Percentiles rank a stretch among this genome's conserved stretches.
phyloP scores from a whole-genome alignment of 192 early-diverging fungal species.

The Phycomyces nitens region DNA sequence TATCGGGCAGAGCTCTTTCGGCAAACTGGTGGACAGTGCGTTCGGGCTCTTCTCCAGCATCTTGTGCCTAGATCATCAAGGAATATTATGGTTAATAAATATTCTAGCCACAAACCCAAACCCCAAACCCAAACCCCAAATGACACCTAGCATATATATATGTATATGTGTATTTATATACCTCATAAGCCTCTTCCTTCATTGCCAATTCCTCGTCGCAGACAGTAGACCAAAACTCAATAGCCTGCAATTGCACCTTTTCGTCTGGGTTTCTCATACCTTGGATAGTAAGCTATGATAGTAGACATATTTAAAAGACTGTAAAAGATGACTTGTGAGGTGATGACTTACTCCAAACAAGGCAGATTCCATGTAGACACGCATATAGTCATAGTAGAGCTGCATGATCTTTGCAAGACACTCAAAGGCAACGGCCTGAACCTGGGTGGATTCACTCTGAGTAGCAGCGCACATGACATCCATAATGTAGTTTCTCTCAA shows the following conservation, averaged over 20 bases:
- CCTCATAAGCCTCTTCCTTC: slow-evolving; percentile 58
- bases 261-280: slow-evolving; percentile 91
- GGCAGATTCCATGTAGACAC: slow-evolving; percentile 95
- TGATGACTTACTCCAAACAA: slow-evolving; percentile 72
- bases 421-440: slow-evolving; percentile 89
- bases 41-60: slow-evolving; percentile 46
- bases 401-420: slow-evolving; percentile 97
- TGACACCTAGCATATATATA: too few relatives aligned
- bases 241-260: slow-evolving; percentile 90
- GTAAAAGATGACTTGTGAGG: slow-evolving; percentile 1
- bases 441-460: slow-evolving; percentile 65
- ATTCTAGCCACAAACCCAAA: too few relatives aligned
- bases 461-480: slow-evolving; percentile 97
- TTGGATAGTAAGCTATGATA: slow-evolving; percentile 70
- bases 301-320: neutral
- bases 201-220: slow-evolving; percentile 92
- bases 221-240: slow-evolving; percentile 99
- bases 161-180: slow-evolving; percentile 20
- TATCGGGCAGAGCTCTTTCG: slow-evolving; percentile 67
- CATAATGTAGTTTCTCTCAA: slow-evolving; percentile 98
- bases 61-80: slow-evolving; percentile 44
- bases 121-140: too few relatives aligned
- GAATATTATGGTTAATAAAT: too few relatives aligned
- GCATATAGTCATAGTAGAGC: slow-evolving; percentile 96
- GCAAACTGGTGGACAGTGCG: slow-evolving; percentile 73